Conservation (phyloP, 1,139 yeast species). For the Candida neerlandica region DNA sequence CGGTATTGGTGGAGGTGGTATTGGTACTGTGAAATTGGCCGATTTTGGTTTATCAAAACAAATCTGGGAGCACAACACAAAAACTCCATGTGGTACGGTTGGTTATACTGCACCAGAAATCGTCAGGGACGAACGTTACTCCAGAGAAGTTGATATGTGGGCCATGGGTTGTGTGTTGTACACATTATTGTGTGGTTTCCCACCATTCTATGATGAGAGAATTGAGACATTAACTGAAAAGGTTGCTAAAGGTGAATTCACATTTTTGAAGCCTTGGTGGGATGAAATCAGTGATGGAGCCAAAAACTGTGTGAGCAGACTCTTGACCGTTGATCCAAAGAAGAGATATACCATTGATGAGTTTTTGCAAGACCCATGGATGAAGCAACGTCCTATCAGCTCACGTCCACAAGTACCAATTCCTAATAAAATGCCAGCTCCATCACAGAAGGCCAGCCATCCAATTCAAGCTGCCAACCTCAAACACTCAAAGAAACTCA, state of each 20-base stretch:
- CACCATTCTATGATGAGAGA: constrained; percentile 63
- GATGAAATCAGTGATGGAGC: constrained; percentile 59
- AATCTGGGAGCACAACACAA: constrained; percentile 59
- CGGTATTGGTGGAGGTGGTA: constrained; percentile 54
- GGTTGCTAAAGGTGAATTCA: constrained; percentile 60
- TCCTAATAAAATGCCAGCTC: constrained; percentile 3
- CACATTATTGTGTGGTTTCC: constrained; percentile 62
- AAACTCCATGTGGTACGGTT: constrained; percentile 66
- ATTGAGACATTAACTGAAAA: constrained; percentile 58
- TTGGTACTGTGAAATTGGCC: constrained; percentile 55
- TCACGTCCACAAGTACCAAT: constrained; percentile 6
- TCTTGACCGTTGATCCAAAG: constrained; percentile 81
- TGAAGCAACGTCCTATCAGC: constrained; percentile 30
- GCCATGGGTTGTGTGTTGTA: constrained; percentile 64
- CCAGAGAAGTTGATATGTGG: constrained; percentile 68
- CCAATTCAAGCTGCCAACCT: constrained; percentile 26
- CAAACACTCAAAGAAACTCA: constrained; percentile 29
- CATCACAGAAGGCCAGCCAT: constrained; percentile 17
- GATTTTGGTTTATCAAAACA: constrained; percentile 63
- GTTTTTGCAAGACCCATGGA: constrained; percentile 86
- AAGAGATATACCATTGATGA: constrained; percentile 78
- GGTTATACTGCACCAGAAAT: constrained; percentile 68
- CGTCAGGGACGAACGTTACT: constrained; percentile 57
- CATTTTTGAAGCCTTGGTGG: constrained; percentile 65
- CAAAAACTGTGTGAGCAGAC: constrained; percentile 66